These are phyloP conservation scores for Penicillium turbatum DNA, from an alignment of 495 filamentous ascomycete genomes.

Conservation along the genomic window DNA sequence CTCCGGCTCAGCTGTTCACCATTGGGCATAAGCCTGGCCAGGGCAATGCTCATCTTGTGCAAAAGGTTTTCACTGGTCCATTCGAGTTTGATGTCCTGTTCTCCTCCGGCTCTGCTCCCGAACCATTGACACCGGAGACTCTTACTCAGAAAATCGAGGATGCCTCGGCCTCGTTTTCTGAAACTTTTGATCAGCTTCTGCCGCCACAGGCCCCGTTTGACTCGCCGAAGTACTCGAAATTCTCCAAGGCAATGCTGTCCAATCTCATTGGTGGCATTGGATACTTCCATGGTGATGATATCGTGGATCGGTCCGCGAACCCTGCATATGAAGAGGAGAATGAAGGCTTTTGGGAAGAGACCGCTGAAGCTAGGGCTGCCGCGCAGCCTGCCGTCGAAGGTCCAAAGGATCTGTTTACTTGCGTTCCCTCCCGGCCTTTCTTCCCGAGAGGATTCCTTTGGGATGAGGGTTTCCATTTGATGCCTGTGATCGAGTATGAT, in stretches of 20 bases:
- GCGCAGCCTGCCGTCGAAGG: slow-evolving; percentile 66
- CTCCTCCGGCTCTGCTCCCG: slow-evolving; percentile 69
- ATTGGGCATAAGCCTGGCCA: slow-evolving; percentile 60
- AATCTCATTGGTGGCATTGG: slow-evolving; percentile 94
- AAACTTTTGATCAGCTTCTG: slow-evolving; percentile 71
- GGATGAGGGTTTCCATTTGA: slow-evolving; percentile 96
- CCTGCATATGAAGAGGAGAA: slow-evolving; percentile 93
- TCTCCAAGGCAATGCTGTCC: slow-evolving; percentile 86
- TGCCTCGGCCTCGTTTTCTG: slow-evolving; percentile 61
- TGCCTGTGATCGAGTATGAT: slow-evolving; percentile 92
- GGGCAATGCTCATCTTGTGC: slow-evolving; percentile 85
- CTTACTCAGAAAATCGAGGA: slow-evolving; percentile 65
- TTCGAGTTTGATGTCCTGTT: slow-evolving; percentile 83
- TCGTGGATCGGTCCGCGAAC: slow-evolving; percentile 87
- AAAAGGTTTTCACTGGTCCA: slow-evolving; percentile 82
- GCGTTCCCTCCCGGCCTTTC: slow-evolving; percentile 89
- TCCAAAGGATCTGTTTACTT: slow-evolving; percentile 85
- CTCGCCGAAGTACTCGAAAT: slow-evolving; percentile 65
- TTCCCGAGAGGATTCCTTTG: slow-evolving; percentile 95
- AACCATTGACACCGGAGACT: slow-evolving; percentile 58
- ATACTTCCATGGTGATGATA: slow-evolving; percentile 81
- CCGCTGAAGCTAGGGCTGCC: slow-evolving; percentile 65
- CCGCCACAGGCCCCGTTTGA: slow-evolving; percentile 72
- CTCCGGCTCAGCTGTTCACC: slow-evolving; percentile 81
- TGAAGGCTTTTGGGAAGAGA: slow-evolving; percentile 96